Conservation (phyloP, 768 basidiomycete species). For the Lactarius vividus region DNA sequence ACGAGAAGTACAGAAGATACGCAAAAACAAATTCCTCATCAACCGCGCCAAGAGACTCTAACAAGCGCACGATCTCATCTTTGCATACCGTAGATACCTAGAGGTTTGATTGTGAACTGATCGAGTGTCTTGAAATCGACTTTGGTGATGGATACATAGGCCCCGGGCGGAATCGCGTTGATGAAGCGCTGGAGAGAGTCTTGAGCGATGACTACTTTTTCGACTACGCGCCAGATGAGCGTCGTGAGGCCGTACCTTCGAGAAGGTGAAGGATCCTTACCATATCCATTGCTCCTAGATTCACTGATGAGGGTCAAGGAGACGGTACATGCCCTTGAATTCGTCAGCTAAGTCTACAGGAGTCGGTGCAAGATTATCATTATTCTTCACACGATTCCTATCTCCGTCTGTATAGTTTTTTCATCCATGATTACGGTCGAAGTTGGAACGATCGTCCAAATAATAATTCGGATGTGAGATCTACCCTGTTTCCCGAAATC, state of each 20-base stretch:
- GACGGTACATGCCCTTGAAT: too few relatives aligned
- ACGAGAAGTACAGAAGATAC: not conserved
- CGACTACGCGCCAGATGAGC: slow-evolving; percentile 37
- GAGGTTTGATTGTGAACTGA: slow-evolving; percentile 43
- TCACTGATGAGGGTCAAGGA: slow-evolving; percentile 42
- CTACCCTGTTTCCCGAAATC: not conserved
- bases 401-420: not conserved
- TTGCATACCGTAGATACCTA: slow-evolving; percentile 58
- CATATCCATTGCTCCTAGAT: slow-evolving; percentile 46
- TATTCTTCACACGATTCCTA: not conserved
- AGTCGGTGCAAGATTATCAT: not conserved
- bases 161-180: slow-evolving; percentile 46
- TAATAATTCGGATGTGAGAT: not conserved
- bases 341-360: not conserved
- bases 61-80: slow-evolving; percentile 45
- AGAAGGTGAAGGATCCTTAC: slow-evolving; percentile 33
- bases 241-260: too few relatives aligned
- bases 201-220: slow-evolving; percentile 59
- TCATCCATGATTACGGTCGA: too few relatives aligned
- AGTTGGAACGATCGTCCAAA: too few relatives aligned
- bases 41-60: slow-evolving; percentile 38
- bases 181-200: slow-evolving; percentile 46
- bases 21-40: slow-evolving; percentile 30
- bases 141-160: slow-evolving; percentile 43
- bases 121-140: slow-evolving; percentile 40